Evolutionary conservation across 2,329 filamentous ascomycete genomes (phyloP).

Genomic region (Fusarium tupiense): DNA sequence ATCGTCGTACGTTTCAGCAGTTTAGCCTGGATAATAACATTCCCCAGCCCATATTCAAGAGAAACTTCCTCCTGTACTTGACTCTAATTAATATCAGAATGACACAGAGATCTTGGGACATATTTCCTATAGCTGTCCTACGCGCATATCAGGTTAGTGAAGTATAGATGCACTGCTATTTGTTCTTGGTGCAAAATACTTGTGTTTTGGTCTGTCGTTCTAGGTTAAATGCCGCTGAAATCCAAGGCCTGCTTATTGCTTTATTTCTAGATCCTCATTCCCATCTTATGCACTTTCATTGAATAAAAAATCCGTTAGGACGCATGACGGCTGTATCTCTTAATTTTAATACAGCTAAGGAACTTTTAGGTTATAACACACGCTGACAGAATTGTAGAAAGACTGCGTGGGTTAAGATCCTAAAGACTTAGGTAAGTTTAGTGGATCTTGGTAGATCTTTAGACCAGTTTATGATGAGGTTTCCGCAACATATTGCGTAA

Average conservation of each 20-base stretch:
- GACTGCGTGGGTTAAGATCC: no score
- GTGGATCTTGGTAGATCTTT: no score
- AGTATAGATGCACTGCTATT: not conserved
- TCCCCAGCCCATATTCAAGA: not conserved
- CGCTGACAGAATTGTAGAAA: not conserved
- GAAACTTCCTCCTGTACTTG: fast-evolving
- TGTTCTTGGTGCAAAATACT: not conserved
- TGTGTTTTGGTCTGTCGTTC: not conserved
- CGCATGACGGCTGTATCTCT: no score
- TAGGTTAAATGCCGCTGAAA: not conserved
- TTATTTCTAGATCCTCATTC: not conserved
- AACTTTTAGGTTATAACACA: no score
- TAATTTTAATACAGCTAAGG: no score
- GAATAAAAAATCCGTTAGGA: no score
- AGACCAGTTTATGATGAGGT: not conserved
- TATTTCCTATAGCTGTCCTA: not conserved
- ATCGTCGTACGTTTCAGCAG: not conserved
- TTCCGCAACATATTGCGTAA: fast-evolving
- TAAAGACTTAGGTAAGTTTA: no score
- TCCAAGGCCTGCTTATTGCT: not conserved
- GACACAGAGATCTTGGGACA: fast-evolving
- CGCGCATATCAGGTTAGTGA: fast-evolving
- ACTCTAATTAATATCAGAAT: not conserved
- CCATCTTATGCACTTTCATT: fast-evolving
- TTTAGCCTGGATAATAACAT: no score